These are phyloP conservation scores for Rhodotorula babjevae DNA, from an alignment of 768 basidiomycete genomes.

Conservation along the genomic window DNA sequence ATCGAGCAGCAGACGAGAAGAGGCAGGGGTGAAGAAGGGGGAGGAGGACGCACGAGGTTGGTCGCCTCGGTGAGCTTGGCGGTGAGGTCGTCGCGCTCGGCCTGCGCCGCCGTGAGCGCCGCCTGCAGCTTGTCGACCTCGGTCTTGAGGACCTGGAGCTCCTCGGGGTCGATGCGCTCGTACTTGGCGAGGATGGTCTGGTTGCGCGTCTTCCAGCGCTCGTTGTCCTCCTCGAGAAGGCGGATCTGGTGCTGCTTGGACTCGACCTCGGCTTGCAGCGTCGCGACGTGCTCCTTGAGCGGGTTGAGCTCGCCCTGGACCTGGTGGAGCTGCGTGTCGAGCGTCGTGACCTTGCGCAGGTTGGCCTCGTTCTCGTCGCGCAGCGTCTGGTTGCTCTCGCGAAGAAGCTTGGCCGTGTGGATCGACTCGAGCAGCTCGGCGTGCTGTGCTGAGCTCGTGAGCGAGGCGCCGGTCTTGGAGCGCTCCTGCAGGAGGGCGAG, in stretches of 20 bases:
- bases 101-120: constrained; percentile 16
- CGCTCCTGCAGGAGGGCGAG: constrained; percentile 58
- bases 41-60: background rate
- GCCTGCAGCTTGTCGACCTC: constrained; percentile 49
- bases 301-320: constrained; percentile 66
- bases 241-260: constrained; percentile 62
- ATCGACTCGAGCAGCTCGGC: constrained; percentile 78
- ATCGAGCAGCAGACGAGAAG: background rate
- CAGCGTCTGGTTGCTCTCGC: constrained; percentile 82
- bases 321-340: constrained; percentile 56
- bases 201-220: constrained; percentile 79
- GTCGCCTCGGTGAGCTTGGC: constrained; percentile 28
- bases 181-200: constrained; percentile 78
- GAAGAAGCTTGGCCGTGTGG: constrained; percentile 75
- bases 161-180: constrained; percentile 80
- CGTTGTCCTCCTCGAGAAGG: constrained; percentile 69
- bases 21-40: background rate
- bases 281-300: constrained; percentile 63
- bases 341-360: constrained; percentile 55
- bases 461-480: constrained; percentile 65
- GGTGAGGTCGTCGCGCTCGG: constrained; percentile 7
- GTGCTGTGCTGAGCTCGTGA: constrained; percentile 71
- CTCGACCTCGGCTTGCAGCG: constrained; percentile 68
- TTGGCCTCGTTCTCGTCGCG: constrained; percentile 71
- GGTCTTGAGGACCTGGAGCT: constrained; percentile 71